Percentiles rank a stretch among this genome's conserved stretches.
phyloP scores from a whole-genome alignment of 495 filamentous ascomycete species.

The Aspergillus funiculosus region DNA sequence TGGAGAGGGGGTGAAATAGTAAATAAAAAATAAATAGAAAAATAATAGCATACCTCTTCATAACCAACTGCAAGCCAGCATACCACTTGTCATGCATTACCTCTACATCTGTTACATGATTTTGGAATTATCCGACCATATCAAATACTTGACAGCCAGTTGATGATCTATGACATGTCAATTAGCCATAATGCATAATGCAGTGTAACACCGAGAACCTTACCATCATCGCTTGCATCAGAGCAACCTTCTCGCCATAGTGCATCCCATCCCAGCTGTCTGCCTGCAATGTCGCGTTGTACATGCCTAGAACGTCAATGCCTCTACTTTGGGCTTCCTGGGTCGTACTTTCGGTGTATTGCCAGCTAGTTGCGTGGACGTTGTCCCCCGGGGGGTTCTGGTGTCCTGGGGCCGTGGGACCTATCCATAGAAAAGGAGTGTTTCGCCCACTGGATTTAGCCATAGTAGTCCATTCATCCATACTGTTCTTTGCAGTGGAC shows the following conservation, averaged over 20 bases:
- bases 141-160: constrained; percentile 39
- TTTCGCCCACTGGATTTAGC: constrained; percentile 32
- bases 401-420: constrained; percentile 44
- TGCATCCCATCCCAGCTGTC: constrained; percentile 37
- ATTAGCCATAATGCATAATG: constrained; percentile 6
- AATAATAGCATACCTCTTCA: background rate
- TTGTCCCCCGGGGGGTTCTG: constrained; percentile 27
- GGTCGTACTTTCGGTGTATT: constrained; percentile 36
- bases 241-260: constrained; percentile 40
- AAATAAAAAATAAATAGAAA: constrained; percentile 6
- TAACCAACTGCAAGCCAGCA: background rate
- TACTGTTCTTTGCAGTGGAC: constrained; percentile 28
- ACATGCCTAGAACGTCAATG: constrained; percentile 43
- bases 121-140: background rate
- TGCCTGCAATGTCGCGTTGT: constrained; percentile 44
- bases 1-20: constrained; percentile 3
- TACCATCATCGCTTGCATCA: constrained; percentile 51
- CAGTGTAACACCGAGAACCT: constrained; percentile 9
- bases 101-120: background rate
- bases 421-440: constrained; percentile 44
- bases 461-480: constrained; percentile 43
- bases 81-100: background rate
- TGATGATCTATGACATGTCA: constrained; percentile 28
- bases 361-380: constrained; percentile 38
- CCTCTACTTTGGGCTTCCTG: constrained; percentile 32